Evolutionary conservation across 2,329 filamentous ascomycete species (phyloP).

Genomic region (Cladosporium sphaerospermum): DNA sequence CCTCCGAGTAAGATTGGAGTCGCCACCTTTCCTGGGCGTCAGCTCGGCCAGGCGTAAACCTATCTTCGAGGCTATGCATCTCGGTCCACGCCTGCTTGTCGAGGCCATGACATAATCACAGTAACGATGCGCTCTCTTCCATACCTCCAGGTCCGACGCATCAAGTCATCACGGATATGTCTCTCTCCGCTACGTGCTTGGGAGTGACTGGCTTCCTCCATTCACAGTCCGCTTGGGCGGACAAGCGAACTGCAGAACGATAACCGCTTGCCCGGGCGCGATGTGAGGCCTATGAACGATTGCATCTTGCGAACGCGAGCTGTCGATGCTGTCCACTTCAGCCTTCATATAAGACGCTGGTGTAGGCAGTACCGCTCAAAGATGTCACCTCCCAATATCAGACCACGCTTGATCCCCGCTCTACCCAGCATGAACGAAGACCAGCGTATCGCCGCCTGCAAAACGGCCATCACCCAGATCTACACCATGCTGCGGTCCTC

Average conservation of each 20-base stretch:
- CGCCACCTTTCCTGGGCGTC: background rate
- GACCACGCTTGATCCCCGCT: background rate
- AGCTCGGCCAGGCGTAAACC: background rate
- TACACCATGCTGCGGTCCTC: slow-evolving; percentile 28
- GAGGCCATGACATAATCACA: background rate
- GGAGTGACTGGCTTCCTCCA: background rate
- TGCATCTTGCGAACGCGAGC: slow-evolving; percentile 1
- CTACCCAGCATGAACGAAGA: slow-evolving; percentile 21
- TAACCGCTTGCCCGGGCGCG: background rate
- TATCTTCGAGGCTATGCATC: no score
- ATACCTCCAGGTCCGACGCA: background rate
- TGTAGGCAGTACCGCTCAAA: background rate
- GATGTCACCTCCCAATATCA: background rate
- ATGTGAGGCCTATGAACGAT: background rate
- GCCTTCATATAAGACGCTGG: background rate
- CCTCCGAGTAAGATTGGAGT: background rate
- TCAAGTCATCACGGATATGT: background rate
- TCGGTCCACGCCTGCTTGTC: no score
- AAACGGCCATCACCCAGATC: slow-evolving; percentile 29
- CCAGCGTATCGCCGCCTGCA: slow-evolving; percentile 25
- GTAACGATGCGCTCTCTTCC: background rate
- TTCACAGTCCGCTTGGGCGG: background rate
- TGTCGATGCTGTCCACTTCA: background rate
- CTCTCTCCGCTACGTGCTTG: background rate
- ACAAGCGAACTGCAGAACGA: background rate